phyloP scores from a whole-genome alignment of 2,329 filamentous ascomycete genomes.

The Clarireedia sp. region DNA sequence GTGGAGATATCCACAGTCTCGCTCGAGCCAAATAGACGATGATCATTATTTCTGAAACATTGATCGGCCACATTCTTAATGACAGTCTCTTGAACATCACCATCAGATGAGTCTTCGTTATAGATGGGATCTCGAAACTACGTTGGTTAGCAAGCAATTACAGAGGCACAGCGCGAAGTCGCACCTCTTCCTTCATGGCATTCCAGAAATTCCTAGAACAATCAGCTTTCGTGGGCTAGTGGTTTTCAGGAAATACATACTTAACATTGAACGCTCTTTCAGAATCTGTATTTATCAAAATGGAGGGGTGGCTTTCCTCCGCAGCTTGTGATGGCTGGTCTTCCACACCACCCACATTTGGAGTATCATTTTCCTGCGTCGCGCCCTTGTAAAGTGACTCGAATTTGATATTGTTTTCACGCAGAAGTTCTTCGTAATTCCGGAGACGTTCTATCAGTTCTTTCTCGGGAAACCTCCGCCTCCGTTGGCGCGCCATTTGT shows the following conservation, averaged over 20 bases:
- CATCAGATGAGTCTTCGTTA: slow-evolving; percentile 29
- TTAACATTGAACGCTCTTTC: slow-evolving; percentile 27
- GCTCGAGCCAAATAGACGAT: slow-evolving; percentile 45
- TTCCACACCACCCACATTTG: slow-evolving; percentile 20
- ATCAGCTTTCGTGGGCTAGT: slow-evolving; percentile 19
- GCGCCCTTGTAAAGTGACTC: slow-evolving; percentile 24
- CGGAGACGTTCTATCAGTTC: slow-evolving; percentile 25
- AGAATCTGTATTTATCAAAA: slow-evolving; percentile 21
- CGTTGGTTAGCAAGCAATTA: slow-evolving; percentile 13
- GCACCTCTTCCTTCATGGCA: slow-evolving; percentile 37
- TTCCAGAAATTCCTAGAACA: slow-evolving; percentile 38
- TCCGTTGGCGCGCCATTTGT: slow-evolving; percentile 53
- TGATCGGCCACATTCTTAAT: slow-evolving; percentile 41
- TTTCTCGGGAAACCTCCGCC: slow-evolving; percentile 30
- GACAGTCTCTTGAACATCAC: slow-evolving; percentile 30
- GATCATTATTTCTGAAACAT: slow-evolving; percentile 35
- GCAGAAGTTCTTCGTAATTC: slow-evolving; percentile 26
- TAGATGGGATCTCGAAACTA: slow-evolving; percentile 27
- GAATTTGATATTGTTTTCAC: slow-evolving; percentile 24
- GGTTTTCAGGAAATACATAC: slow-evolving; percentile 21
- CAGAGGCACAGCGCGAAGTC: not conserved
- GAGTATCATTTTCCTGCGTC: slow-evolving; percentile 15
- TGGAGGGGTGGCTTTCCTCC: slow-evolving; percentile 18
- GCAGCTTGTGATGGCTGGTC: slow-evolving; percentile 22
- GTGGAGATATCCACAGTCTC: slow-evolving; percentile 37